These are phyloP conservation scores for Gentiana dahurica DNA, from an alignment of 257 asterid genomes.

Conservation along the genomic window DNA sequence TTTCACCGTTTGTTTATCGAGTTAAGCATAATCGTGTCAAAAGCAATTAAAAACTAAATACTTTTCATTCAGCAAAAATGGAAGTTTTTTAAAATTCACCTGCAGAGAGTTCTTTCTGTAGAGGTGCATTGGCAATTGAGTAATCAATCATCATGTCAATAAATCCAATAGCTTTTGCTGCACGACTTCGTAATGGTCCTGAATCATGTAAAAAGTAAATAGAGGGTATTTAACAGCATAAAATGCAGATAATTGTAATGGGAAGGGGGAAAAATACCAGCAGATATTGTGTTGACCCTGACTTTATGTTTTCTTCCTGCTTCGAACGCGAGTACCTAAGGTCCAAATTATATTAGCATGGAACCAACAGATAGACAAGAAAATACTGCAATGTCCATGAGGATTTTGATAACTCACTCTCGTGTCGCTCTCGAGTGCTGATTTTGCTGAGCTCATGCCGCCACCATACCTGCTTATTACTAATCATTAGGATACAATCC, in stretches of 20 bases:
- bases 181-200: constrained; percentile 88
- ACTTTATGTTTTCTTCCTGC: constrained; percentile 86
- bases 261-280: constrained; percentile 38
- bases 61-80: neutral
- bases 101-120: constrained; percentile 77
- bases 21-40: neutral
- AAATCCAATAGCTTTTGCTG: constrained; percentile 89
- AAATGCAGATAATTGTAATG: neutral
- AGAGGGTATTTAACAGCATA: no score
- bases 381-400: neutral
- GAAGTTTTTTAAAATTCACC: constrained; percentile 21
- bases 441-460: constrained; percentile 93
- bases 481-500: constrained; percentile 7
- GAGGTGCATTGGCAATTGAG: constrained; percentile 65
- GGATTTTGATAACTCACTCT: constrained; percentile 32
- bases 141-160: constrained; percentile 92
- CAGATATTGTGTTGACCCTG: constrained; percentile 90
- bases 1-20: constrained; percentile 8
- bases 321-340: constrained; percentile 85
- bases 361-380: neutral
- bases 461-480: constrained; percentile 59
- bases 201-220: neutral
- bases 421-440: constrained; percentile 85
- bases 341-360: constrained; percentile 5
- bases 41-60: neutral